Base-by-base conservation (phyloP, 768 basidiomycete genomes). In the Lentinula sp. region DNA sequence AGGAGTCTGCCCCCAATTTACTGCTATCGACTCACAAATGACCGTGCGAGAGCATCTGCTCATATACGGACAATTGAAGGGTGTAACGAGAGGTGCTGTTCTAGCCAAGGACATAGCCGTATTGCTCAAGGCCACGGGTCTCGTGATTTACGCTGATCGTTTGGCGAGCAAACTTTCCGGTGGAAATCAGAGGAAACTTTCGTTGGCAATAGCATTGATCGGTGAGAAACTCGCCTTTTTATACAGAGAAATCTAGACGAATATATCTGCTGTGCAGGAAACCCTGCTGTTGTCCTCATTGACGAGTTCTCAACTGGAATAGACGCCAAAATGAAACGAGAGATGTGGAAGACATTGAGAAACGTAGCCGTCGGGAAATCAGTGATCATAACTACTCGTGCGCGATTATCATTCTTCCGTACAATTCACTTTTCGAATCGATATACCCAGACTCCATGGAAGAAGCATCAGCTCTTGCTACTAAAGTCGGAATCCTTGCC, bases 301-400 rank as follows among this genome's bases (percentile, higher is more conserved):
- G 91, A 93, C 63, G 90, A 92, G 67, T 92, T 90, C 70, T 90
- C 88, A 6, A 90, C 89, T 2, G 91, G 91, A 5, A 84, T 92
- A 52, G 91, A 91, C 68, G 87, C 90, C 6, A 90, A 85, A 71
- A 91, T 86, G 79, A 92, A 91, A 71, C 77, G 91, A 39, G 88
- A 91, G 35, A 90, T 92, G 86, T 92, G 91, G 91, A 74, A 75
- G 15, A 90, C 87, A 0, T 75, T 92, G 59, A 76, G 85, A 59
- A 81, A 78, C 32, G 85, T 89, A 4, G 81, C 86, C 0, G 74
- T 77, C 2, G 88, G 85, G 15, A 90, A 91, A 67, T 86, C 86
- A 3, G 81, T 90, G 7, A 76, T 89, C 37, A 84, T 90, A 57
- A 89, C 87, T 0, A 90, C 88, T 1, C 87, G 87, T 86, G 60